A percentile compares a stretch with the other conserved stretches of the same genome.
phyloP scores from a whole-genome alignment of 768 basidiomycete genomes.

The Clitopilus passeckerianus region DNA sequence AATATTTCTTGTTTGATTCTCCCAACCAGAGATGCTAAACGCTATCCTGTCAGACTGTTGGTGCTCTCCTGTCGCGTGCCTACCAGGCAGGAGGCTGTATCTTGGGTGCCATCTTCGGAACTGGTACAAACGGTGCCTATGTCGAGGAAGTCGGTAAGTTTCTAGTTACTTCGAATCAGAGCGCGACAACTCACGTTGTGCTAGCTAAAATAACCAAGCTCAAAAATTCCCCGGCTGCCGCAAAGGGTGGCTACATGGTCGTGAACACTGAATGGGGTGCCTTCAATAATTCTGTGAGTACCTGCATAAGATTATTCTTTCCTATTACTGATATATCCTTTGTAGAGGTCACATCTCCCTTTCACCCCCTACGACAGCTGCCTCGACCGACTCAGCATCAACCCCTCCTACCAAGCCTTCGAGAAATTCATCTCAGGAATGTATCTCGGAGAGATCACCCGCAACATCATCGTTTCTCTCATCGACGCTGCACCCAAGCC shows the following conservation, averaged over 20 bases:
- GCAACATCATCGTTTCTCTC: constrained; percentile 79
- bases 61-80: constrained; percentile 86
- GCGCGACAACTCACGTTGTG: neutral
- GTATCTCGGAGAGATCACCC: constrained; percentile 95
- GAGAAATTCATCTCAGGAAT: constrained; percentile 99
- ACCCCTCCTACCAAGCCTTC: constrained; percentile 88
- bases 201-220: constrained; percentile 79
- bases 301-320: neutral
- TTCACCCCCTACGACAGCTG: constrained; percentile 88
- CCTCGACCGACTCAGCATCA: constrained; percentile 91
- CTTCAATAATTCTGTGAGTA: constrained; percentile 85
- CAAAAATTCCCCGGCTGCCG: constrained; percentile 52
- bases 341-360: constrained; percentile 75
- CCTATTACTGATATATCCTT: neutral
- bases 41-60: constrained; percentile 69
- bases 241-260: constrained; percentile 77
- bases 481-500: constrained; percentile 70
- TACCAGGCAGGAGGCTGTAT: constrained; percentile 92
- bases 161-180: neutral
- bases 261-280: constrained; percentile 99
- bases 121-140: constrained; percentile 98
- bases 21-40: neutral
- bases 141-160: constrained; percentile 69
- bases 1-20: constrained; percentile 18
- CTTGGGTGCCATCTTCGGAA: constrained; percentile 92